Evolutionary conservation across 768 basidiomycete genomes (phyloP).

Genomic region (Leucocoprinus sp.): DNA sequence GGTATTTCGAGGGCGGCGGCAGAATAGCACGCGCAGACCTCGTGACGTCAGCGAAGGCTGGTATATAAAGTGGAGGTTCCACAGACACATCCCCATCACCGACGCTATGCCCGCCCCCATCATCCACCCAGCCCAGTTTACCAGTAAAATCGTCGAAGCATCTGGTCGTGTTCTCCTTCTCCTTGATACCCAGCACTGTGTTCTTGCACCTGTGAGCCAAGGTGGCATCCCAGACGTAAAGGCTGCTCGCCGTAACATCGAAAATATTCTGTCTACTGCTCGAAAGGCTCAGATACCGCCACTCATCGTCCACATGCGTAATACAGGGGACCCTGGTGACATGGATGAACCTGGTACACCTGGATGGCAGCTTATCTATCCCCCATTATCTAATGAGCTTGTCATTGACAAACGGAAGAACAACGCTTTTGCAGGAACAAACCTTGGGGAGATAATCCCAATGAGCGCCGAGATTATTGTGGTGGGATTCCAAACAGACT

Average conservation of each 20-base stretch:
- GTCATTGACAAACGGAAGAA: constrained; percentile 63
- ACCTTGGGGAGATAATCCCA: constrained; percentile 40
- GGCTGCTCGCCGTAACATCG: constrained; percentile 39
- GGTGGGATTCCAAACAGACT: constrained; percentile 63
- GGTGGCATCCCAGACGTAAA: constrained; percentile 41
- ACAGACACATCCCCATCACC: constrained; percentile 8
- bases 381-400: constrained; percentile 40
- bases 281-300: constrained; percentile 40
- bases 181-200: constrained; percentile 47
- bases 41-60: constrained; percentile 7
- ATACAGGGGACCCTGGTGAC: constrained; percentile 53
- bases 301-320: constrained; percentile 61
- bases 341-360: constrained; percentile 46
- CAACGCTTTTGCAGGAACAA: constrained; percentile 61
- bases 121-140: background rate
- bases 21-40: constrained; percentile 3
- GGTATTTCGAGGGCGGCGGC: background rate
- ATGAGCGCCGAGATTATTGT: constrained; percentile 54
- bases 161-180: constrained; percentile 43
- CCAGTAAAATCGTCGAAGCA: background rate
- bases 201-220: constrained; percentile 37
- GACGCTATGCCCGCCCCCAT: constrained; percentile 9
- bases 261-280: constrained; percentile 39
- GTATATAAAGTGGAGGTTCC: constrained; percentile 6
- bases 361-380: constrained; percentile 57